Evolutionary conservation across 2,329 filamentous ascomycete genomes (phyloP).

Genomic region (Ophiostoma piceae): DNA sequence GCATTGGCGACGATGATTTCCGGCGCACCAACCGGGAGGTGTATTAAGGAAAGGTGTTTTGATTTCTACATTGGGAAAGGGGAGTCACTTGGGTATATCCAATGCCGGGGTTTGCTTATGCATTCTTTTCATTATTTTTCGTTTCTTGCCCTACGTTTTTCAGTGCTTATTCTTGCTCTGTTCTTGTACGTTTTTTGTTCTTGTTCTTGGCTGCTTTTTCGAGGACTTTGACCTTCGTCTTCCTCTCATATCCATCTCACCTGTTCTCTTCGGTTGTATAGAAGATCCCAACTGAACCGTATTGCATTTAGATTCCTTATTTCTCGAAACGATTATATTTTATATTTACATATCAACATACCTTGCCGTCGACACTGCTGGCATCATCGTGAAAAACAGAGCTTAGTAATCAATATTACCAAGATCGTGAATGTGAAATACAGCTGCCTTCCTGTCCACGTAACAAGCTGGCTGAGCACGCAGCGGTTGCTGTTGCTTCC

Average conservation of each 20-base stretch:
- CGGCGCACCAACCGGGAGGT: slow-evolving; percentile 24
- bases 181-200: background rate
- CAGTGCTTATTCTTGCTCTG: background rate
- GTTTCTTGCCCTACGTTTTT: background rate
- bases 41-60: slow-evolving; percentile 20
- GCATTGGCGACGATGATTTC: slow-evolving; percentile 21
- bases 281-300: background rate
- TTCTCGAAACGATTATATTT: background rate
- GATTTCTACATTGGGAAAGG: background rate
- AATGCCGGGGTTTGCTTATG: background rate
- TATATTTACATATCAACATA: background rate
- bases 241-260: slow-evolving; percentile 5
- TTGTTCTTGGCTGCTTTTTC: background rate
- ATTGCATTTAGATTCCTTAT: background rate
- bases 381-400: background rate
- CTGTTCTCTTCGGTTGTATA: background rate
- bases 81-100: slow-evolving; percentile 13
- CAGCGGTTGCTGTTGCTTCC: background rate
- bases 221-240: background rate
- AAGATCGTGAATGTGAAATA: background rate
- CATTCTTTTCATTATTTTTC: background rate
- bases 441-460: background rate
- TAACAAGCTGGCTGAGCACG: slow-evolving; percentile 1
- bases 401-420: background rate
- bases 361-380: background rate